These are phyloP conservation scores for Parietichytrium sp. DNA, from an alignment of 108 stramenopile species.

Conservation along the genomic window DNA sequence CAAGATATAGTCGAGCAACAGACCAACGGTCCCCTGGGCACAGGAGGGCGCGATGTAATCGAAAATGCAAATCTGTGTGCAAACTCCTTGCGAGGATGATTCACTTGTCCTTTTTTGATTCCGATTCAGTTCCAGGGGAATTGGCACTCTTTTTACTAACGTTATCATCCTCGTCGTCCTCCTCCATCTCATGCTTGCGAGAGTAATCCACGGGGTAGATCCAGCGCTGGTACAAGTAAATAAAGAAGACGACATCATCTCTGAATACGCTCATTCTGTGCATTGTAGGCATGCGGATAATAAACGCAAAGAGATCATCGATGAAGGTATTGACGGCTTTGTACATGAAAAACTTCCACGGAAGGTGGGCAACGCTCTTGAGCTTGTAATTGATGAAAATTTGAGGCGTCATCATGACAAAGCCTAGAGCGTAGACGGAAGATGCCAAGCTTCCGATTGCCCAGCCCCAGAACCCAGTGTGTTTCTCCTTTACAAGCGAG, in stretches of 20 bases:
- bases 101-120: background rate
- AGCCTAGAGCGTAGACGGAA: constrained; percentile 81
- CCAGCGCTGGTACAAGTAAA: constrained; percentile 78
- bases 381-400: constrained; percentile 87
- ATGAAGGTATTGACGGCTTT: constrained; percentile 82
- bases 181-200: constrained; percentile 69
- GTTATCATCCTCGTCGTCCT: constrained; percentile 45
- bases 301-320: constrained; percentile 80
- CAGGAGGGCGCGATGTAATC: too few relatives aligned
- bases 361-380: constrained; percentile 78
- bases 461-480: constrained; percentile 81
- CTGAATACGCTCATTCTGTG: constrained; percentile 77
- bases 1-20: too few relatives aligned
- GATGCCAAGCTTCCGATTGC: constrained; percentile 65
- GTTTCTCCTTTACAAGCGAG: constrained; percentile 67
- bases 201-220: constrained; percentile 70
- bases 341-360: constrained; percentile 79
- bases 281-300: constrained; percentile 85
- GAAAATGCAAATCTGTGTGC: too few relatives aligned
- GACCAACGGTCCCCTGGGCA: too few relatives aligned
- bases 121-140: background rate
- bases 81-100: too few relatives aligned
- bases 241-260: constrained; percentile 81
- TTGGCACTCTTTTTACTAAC: background rate
- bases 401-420: constrained; percentile 88